A percentile compares a stretch with the other conserved stretches of the same genome.
These are phyloP conservation scores for Suillus alpinus DNA, from an alignment of 768 basidiomycete species.

Conservation along the genomic window DNA sequence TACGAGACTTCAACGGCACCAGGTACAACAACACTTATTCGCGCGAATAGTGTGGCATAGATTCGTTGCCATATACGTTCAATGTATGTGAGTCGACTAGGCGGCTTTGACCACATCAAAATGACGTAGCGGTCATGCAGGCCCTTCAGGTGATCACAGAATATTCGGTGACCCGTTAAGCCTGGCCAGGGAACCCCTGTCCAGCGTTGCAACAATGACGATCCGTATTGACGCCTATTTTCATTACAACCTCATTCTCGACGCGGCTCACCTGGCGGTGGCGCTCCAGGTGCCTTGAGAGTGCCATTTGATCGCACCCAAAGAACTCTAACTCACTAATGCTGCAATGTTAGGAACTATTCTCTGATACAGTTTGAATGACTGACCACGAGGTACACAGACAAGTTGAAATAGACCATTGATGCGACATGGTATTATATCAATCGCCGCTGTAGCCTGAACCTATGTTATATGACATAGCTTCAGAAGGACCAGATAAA, in stretches of 20 bases:
- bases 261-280: constrained; percentile 16
- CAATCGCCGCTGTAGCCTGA: not conserved
- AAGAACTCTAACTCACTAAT: constrained; percentile 15
- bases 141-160: not conserved
- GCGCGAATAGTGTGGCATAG: not conserved
- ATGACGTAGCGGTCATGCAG: not conserved
- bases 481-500: not conserved
- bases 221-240: not conserved
- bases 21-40: not conserved
- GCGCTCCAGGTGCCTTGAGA: not conserved
- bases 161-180: not conserved
- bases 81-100: not conserved
- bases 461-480: not conserved
- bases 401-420: constrained; percentile 16
- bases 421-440: constrained; percentile 19
- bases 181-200: not conserved
- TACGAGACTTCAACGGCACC: not conserved
- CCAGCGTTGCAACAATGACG: not conserved
- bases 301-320: not conserved
- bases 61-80: not conserved
- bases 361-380: not conserved
- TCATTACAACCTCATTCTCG: constrained; percentile 20
- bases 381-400: constrained; percentile 6
- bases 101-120: not conserved
- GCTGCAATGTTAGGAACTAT: not conserved